Evolutionary conservation across 2,329 filamentous ascomycete genomes (phyloP).

Genomic region (Aspergillus flavus): DNA sequence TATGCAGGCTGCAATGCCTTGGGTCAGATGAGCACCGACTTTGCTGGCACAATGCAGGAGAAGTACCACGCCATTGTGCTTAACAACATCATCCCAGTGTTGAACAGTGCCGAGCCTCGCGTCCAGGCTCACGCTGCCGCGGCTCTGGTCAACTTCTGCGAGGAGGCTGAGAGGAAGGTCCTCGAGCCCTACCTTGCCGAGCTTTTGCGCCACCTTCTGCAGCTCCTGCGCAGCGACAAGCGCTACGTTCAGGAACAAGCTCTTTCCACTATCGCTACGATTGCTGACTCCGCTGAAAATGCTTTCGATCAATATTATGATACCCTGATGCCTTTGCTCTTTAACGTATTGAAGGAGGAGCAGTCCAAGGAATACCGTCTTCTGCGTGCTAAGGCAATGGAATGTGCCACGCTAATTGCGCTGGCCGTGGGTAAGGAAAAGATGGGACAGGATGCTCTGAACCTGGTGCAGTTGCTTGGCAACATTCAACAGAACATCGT

Average conservation of each 20-base stretch:
- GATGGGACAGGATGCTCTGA: constrained; percentile 84
- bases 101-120: constrained; percentile 85
- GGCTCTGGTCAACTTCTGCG: constrained; percentile 98
- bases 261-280: constrained; percentile 94
- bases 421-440: constrained; percentile 92
- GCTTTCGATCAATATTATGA: constrained; percentile 96
- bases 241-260: constrained; percentile 98
- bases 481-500: constrained; percentile 84
- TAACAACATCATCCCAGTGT: constrained; percentile 86
- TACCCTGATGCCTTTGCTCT: constrained; percentile 90
- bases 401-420: constrained; percentile 92
- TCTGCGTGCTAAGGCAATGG: constrained; percentile 96
- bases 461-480: constrained; percentile 82
- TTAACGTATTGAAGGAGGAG: constrained; percentile 84
- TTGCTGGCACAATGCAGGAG: constrained; percentile 95
- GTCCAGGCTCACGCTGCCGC: constrained; percentile 97
- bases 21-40: constrained; percentile 99
- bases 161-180: constrained; percentile 90
- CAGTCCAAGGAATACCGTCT: constrained; percentile 92
- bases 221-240: constrained; percentile 86
- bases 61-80: constrained; percentile 89
- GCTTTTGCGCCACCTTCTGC: constrained; percentile 80
- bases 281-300: constrained; percentile 95
- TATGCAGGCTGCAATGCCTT: constrained; percentile 98
- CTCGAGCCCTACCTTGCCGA: constrained; percentile 92